A percentile compares a stretch with the other conserved stretches of the same genome.
Conservation (phyloP, 2,329 filamentous ascomycete genomes). For the Aspergillus texensis region DNA sequence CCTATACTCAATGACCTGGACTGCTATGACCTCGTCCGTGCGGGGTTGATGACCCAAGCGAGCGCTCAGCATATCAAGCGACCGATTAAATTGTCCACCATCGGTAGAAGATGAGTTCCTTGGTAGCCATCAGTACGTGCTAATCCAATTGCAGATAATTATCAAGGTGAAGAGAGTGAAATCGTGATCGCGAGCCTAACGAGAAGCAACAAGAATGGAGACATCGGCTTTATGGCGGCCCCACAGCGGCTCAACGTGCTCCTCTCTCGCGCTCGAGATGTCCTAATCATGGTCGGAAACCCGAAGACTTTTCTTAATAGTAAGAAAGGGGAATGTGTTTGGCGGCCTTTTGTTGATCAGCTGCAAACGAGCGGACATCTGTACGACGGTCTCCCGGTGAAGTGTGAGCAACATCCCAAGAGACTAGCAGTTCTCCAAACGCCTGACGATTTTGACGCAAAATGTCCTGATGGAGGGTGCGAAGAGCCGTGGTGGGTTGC, state of each 20-base stretch:
- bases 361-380: constrained; percentile 57
- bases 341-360: constrained; percentile 60
- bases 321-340: constrained; percentile 59
- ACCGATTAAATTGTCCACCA: too few relatives aligned
- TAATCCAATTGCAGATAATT: constrained; percentile 70
- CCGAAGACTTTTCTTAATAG: constrained; percentile 65
- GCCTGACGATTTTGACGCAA: constrained; percentile 61
- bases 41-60: too few relatives aligned
- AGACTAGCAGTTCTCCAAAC: constrained; percentile 47
- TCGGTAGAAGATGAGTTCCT: too few relatives aligned
- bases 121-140: neutral
- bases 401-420: constrained; percentile 64
- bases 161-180: constrained; percentile 75
- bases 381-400: constrained; percentile 63
- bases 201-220: constrained; percentile 62
- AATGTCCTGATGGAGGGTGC: constrained; percentile 68
- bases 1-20: too few relatives aligned
- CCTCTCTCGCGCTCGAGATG: constrained; percentile 66
- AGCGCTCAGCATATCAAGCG: too few relatives aligned
- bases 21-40: too few relatives aligned
- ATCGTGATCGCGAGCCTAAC: constrained; percentile 71
- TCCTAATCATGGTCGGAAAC: constrained; percentile 71
- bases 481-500: too few relatives aligned
- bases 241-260: constrained; percentile 71
- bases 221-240: constrained; percentile 71